Conservation (phyloP, 768 basidiomycete genomes). For the Podaxis sp. region DNA sequence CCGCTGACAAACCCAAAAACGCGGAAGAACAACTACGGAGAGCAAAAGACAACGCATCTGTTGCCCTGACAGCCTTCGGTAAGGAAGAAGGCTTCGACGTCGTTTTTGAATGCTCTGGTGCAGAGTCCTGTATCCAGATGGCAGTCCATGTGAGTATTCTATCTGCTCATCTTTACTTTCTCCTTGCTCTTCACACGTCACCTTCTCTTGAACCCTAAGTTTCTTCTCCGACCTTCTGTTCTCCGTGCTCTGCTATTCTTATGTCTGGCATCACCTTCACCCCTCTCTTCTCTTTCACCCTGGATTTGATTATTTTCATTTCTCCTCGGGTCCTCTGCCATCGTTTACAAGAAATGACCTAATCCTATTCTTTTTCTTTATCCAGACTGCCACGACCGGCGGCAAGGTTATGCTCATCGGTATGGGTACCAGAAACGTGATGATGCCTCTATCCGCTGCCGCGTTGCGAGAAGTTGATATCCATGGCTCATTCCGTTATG, state of each 20-base stretch:
- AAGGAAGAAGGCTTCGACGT: constrained; percentile 83
- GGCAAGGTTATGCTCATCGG: constrained; percentile 93
- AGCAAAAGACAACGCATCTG: constrained; percentile 57
- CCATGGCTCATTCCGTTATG: constrained; percentile 88
- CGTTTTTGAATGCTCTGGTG: constrained; percentile 95
- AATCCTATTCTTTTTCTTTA: constrained; percentile 12
- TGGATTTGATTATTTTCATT: constrained; percentile 17
- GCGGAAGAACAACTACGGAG: constrained; percentile 56
- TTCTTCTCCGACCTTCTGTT: neutral
- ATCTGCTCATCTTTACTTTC: constrained; percentile 8
- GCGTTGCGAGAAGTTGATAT: constrained; percentile 91
- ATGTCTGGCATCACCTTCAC: neutral
- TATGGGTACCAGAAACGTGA: constrained; percentile 86
- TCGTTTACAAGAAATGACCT: constrained; percentile 7
- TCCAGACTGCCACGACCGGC: constrained; percentile 76
- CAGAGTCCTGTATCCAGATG: constrained; percentile 89
- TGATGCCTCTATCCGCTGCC: constrained; percentile 81
- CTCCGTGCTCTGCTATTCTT: constrained; percentile 11
- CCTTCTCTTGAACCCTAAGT: neutral
- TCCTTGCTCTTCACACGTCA: constrained; percentile 8
- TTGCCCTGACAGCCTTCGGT: constrained; percentile 55
- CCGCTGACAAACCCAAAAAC: constrained; percentile 46
- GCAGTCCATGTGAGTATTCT: constrained; percentile 73
- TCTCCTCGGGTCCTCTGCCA: constrained; percentile 10
- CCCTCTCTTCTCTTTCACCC: neutral